These are phyloP conservation scores for Lathyrus aphaca DNA, from an alignment of 306 rosid species.

Conservation along the genomic window DNA sequence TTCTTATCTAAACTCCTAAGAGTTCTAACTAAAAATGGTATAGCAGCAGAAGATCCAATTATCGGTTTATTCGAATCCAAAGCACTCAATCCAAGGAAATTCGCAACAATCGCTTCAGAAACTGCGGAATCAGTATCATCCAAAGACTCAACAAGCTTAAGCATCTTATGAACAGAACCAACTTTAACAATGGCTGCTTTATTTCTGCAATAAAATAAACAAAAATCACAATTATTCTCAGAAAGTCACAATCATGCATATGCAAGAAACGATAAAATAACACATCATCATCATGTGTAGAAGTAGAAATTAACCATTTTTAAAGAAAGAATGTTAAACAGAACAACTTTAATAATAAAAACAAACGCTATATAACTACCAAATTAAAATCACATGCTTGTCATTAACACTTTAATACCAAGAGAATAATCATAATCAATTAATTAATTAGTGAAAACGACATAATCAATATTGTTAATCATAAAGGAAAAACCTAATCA, in stretches of 20 bases:
- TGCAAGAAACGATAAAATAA: constrained; percentile 14
- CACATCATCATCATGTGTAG: constrained; percentile 14
- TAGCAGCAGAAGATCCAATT: constrained; percentile 85
- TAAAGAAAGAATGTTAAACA: not conserved
- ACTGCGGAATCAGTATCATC: constrained; percentile 52
- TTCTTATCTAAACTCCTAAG: constrained; percentile 52
- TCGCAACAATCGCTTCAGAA: constrained; percentile 86
- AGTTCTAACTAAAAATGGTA: constrained; percentile 71
- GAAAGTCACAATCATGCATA: not conserved
- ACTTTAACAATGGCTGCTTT: constrained; percentile 93
- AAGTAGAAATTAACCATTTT: not conserved
- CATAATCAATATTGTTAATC: not conserved
- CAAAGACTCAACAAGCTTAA: constrained; percentile 68
- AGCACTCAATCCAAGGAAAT: constrained; percentile 91
- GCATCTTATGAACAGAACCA: constrained; percentile 90
- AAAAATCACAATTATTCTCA: constrained; percentile 11
- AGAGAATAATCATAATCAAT: constrained; percentile 21
- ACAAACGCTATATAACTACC: not conserved
- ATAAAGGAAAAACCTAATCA: not conserved
- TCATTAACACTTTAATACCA: constrained; percentile 13
- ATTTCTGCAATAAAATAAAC: constrained; percentile 55
- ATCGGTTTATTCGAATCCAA: constrained; percentile 85
- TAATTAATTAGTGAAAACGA: constrained; percentile 39
- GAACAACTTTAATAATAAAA: not conserved
- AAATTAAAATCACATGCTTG: constrained; percentile 24